A percentile compares a stretch with the other conserved stretches of the same genome.
Evolutionary conservation across 352 stramenopile genomes (phyloP).

Genomic region (Phytophthora syringae): DNA sequence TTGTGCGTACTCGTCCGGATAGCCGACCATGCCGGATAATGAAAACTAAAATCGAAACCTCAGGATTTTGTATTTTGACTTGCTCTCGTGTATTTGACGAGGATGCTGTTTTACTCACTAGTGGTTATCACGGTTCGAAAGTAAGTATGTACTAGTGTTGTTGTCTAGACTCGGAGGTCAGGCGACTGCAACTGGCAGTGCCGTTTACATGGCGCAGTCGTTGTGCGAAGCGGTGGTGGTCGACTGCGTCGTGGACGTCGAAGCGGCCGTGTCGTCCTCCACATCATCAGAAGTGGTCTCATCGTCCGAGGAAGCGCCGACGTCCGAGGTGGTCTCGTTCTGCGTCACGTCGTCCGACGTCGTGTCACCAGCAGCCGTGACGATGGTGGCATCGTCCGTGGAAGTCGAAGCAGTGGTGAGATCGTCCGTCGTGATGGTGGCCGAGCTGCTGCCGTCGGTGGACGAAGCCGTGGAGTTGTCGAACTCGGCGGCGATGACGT

Average conservation of each 20-base stretch:
- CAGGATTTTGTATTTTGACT: no score
- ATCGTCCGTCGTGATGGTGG: conserved; percentile 18
- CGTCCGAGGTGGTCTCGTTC: conserved; percentile 5
- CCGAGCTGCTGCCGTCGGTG: conserved; percentile 19
- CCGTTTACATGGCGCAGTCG: conserved; percentile 41
- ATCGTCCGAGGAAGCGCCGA: conserved; percentile 13
- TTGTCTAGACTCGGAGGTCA: neutral
- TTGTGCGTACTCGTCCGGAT: no score
- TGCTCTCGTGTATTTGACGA: no score
- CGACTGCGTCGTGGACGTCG: conserved; percentile 16
- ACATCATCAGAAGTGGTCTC: no score
- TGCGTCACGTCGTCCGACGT: conserved; percentile 7
- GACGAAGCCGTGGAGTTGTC: conserved; percentile 41
- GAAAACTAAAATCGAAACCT: no score
- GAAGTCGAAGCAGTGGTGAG: conserved; percentile 6
- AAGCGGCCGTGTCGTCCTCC: conserved; percentile 10
- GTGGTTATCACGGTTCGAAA: no score
- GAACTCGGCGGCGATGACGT: conserved; percentile 41
- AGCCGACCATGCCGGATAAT: no score
- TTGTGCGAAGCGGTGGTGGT: conserved; percentile 33
- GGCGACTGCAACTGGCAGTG: no score
- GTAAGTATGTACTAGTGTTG: neutral
- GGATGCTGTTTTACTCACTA: no score
- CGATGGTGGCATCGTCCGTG: no score
- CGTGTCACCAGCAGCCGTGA: neutral